phyloP scores from a whole-genome alignment of 805 yeast species.

The Spencermartinsiella europaea region DNA sequence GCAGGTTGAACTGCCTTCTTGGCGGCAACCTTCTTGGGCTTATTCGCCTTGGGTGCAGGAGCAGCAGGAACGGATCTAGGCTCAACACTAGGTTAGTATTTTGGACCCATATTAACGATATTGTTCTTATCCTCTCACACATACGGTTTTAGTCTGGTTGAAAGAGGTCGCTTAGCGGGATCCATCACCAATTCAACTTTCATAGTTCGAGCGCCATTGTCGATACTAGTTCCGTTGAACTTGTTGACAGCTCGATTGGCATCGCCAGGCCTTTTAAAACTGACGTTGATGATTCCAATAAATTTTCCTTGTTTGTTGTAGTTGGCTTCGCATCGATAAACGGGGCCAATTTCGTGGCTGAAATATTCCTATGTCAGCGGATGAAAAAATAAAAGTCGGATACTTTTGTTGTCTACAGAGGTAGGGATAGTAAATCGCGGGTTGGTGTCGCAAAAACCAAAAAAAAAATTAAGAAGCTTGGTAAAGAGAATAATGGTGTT shows the following conservation, averaged over 20 bases:
- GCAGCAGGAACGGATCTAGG: conserved; percentile 9
- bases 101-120: too few relatives aligned
- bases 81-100: too few relatives aligned
- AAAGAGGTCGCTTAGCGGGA: conserved; percentile 63
- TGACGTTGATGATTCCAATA: conserved; percentile 85
- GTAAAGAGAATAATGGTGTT: too few relatives aligned
- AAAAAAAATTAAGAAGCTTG: not conserved
- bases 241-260: conserved; percentile 77
- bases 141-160: conserved; percentile 59
- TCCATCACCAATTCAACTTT: conserved; percentile 79
- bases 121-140: too few relatives aligned
- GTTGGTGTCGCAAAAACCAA: not conserved
- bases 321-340: conserved; percentile 60
- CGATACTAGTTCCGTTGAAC: conserved; percentile 91
- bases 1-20: conserved; percentile 8
- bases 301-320: conserved; percentile 88
- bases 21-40: conserved; percentile 17
- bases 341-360: conserved; percentile 81
- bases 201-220: conserved; percentile 73
- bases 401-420: not conserved
- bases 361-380: conserved; percentile 69
- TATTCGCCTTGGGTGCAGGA: conserved; percentile 18
- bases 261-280: conserved; percentile 60
- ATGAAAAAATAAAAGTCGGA: conserved; percentile 10
- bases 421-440: not conserved